Conservation (phyloP, 75 land plant species). For the Pinus taeda region DNA sequence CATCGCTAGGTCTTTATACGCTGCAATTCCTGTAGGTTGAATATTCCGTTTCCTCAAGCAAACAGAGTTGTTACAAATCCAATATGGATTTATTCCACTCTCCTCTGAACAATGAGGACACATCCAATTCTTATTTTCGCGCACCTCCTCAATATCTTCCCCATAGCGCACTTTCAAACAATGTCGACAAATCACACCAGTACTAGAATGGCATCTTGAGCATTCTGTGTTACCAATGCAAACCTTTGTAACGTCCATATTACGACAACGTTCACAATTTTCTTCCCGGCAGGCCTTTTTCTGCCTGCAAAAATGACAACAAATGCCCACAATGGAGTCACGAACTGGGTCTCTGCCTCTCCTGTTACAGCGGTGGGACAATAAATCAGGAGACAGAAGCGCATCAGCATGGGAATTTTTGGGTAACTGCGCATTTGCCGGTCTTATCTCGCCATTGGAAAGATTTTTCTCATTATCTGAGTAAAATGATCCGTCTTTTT, state of each 20-base stretch:
- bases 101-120: constrained; percentile 52
- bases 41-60: constrained; percentile 40
- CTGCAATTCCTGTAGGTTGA: constrained; percentile 40
- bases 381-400: constrained; percentile 12
- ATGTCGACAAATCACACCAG: constrained; percentile 45
- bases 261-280: constrained; percentile 42
- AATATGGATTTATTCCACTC: constrained; percentile 31
- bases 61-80: constrained; percentile 56
- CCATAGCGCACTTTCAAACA: constrained; percentile 52
- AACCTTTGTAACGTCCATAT: constrained; percentile 28
- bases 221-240: constrained; percentile 50
- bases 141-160: constrained; percentile 56
- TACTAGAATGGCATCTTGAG: constrained; percentile 49
- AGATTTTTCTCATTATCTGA: background rate
- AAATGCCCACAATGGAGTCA: constrained; percentile 36
- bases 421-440: constrained; percentile 26
- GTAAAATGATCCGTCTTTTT: background rate
- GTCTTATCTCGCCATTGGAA: background rate
- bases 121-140: constrained; percentile 33
- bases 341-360: constrained; percentile 30
- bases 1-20: constrained; percentile 33
- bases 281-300: constrained; percentile 49
- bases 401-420: background rate
- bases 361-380: constrained; percentile 26
- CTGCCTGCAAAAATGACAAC: constrained; percentile 58